Conservation (phyloP, 768 basidiomycete genomes). For the Leccinum barrowsii region DNA sequence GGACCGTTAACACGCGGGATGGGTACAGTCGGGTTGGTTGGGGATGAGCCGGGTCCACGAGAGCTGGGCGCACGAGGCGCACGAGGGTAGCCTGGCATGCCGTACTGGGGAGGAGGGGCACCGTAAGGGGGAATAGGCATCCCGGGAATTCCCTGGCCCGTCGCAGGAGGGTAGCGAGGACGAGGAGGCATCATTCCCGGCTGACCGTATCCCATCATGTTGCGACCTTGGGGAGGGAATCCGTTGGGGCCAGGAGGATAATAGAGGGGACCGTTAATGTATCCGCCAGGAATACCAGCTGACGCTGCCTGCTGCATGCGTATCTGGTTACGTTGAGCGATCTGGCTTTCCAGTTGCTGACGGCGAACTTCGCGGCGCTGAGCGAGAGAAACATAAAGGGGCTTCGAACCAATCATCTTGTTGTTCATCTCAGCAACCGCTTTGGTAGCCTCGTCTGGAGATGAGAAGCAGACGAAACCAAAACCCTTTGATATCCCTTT, state of each 20-base stretch:
- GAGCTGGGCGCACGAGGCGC: slow-evolving; percentile 57
- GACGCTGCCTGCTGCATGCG: slow-evolving; percentile 94
- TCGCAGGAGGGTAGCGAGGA: slow-evolving; percentile 72
- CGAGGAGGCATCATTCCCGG: slow-evolving; percentile 87
- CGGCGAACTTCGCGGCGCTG: slow-evolving; percentile 97
- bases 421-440: slow-evolving; percentile 99
- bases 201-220: slow-evolving; percentile 78
- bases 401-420: slow-evolving; percentile 99
- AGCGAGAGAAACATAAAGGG: slow-evolving; percentile 96
- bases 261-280: slow-evolving; percentile 53
- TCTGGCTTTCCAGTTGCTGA: slow-evolving; percentile 98
- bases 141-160: slow-evolving; percentile 60
- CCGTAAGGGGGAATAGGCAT: slow-evolving; percentile 79
- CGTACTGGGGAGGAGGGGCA: slow-evolving; percentile 73
- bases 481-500: slow-evolving; percentile 92
- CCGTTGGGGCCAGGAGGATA: slow-evolving; percentile 69
- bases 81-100: slow-evolving; percentile 64
- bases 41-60: slow-evolving; percentile 69
- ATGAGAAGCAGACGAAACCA: slow-evolving; percentile 98
- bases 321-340: slow-evolving; percentile 94
- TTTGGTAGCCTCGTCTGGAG: slow-evolving; percentile 98
- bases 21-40: slow-evolving; percentile 58
- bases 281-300: slow-evolving; percentile 67
- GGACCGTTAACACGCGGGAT: slow-evolving; percentile 65
- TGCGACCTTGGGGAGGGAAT: slow-evolving; percentile 70